phyloP scores from a whole-genome alignment of 1,139 yeast genomes.

The Sugiyamaella japonica region DNA sequence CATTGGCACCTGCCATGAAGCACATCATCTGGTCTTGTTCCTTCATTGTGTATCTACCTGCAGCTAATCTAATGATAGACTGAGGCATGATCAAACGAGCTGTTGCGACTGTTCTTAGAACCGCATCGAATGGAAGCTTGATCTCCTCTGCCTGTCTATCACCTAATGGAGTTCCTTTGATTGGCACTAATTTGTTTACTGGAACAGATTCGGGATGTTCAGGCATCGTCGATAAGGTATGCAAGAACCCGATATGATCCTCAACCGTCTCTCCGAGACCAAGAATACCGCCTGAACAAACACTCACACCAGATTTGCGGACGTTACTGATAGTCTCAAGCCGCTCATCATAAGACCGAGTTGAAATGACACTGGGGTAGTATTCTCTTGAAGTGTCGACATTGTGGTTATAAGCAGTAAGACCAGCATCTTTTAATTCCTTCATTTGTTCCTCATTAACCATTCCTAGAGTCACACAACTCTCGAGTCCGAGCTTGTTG shows the following conservation, averaged over 20 bases:
- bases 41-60: constrained; percentile 80
- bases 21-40: constrained; percentile 74
- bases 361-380: constrained; percentile 68
- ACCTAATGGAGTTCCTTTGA: constrained; percentile 72
- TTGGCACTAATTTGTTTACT: constrained; percentile 75
- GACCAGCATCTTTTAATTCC: constrained; percentile 62
- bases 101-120: constrained; percentile 70
- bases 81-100: constrained; percentile 75
- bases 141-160: constrained; percentile 46
- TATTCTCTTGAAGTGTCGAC: constrained; percentile 78
- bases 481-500: constrained; percentile 68
- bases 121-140: constrained; percentile 56
- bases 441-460: constrained; percentile 61
- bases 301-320: constrained; percentile 63
- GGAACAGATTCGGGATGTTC: constrained; percentile 79
- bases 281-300: constrained; percentile 77
- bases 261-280: constrained; percentile 75
- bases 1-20: constrained; percentile 77
- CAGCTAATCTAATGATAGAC: constrained; percentile 71
- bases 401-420: constrained; percentile 81
- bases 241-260: constrained; percentile 68
- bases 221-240: constrained; percentile 66
- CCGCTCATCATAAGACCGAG: constrained; percentile 70
- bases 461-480: constrained; percentile 83
- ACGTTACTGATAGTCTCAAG: constrained; percentile 64